Evolutionary conservation across 805 yeast genomes (phyloP).

Genomic region (Cyberlindnera mycetangii): DNA sequence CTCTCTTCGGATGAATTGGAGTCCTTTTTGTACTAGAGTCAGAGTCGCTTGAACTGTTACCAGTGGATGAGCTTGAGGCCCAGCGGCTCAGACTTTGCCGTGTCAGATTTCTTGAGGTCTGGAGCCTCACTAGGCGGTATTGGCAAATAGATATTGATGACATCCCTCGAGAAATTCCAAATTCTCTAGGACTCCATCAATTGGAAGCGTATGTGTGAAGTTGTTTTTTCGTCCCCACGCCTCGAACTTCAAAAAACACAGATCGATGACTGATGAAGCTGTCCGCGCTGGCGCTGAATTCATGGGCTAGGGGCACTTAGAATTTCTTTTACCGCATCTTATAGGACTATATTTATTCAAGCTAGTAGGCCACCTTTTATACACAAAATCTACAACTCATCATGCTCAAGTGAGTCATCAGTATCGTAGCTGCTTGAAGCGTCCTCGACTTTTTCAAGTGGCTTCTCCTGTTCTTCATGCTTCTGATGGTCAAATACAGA

Average conservation of each 20-base stretch:
- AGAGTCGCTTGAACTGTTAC: background rate
- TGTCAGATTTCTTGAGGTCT: background rate
- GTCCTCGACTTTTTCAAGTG: background rate
- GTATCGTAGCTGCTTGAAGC: background rate
- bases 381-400: conserved; percentile 5
- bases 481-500: conserved; percentile 11
- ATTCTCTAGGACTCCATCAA: background rate
- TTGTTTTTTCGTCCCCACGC: too few species aligned
- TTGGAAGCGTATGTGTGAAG: background rate
- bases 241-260: too few species aligned
- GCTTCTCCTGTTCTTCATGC: background rate
- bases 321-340: too few species aligned
- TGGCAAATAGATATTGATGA: background rate
- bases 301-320: too few species aligned
- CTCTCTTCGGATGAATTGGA: background rate
- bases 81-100: background rate
- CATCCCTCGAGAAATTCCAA: background rate
- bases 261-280: too few species aligned
- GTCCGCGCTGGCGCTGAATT: too few species aligned
- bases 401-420: conserved; percentile 1
- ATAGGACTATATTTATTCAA: too few species aligned
- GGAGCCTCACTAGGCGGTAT: background rate
- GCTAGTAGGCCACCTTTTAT: too few species aligned
- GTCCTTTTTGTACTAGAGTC: background rate
- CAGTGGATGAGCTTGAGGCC: background rate